These are phyloP conservation scores for Aspergillus arachidicola DNA, from an alignment of 2,329 filamentous ascomycete genomes.

Conservation along the genomic window DNA sequence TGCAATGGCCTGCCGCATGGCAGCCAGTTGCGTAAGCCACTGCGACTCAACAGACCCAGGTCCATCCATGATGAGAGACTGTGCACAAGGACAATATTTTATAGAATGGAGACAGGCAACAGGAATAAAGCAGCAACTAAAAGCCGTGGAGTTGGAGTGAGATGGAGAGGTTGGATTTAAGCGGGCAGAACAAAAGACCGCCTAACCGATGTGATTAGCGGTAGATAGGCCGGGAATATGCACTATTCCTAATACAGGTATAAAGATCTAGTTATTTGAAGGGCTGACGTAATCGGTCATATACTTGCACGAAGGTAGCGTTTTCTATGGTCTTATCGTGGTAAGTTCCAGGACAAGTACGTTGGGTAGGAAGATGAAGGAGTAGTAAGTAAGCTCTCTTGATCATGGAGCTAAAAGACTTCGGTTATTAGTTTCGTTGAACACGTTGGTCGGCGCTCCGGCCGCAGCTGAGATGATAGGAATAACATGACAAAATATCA, in stretches of 20 bases:
- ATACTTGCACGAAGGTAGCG: background rate
- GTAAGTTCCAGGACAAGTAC: too few species aligned
- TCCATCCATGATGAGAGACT: constrained; percentile 15
- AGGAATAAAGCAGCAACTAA: background rate
- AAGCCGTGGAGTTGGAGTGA: background rate
- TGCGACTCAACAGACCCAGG: constrained; percentile 51
- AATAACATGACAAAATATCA: too few species aligned
- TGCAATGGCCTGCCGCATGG: constrained; percentile 84
- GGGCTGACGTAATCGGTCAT: background rate
- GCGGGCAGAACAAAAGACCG: background rate
- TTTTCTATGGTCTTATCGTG: background rate
- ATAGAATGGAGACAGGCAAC: background rate
- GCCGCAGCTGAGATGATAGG: too few species aligned
- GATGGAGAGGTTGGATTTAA: constrained; percentile 11
- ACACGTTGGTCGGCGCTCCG: too few species aligned
- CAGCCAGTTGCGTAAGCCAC: constrained; percentile 83
- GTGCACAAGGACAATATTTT: background rate
- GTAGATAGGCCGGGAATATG: background rate
- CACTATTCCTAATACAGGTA: background rate
- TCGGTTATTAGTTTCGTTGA: too few species aligned
- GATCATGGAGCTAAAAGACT: too few species aligned
- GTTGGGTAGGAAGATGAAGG: too few species aligned
- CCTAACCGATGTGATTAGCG: background rate
- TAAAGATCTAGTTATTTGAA: background rate
- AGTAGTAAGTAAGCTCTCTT: too few species aligned